phyloP scores from a whole-genome alignment of 2,329 filamentous ascomycete genomes.

The Aspergillus eucalypticola region DNA sequence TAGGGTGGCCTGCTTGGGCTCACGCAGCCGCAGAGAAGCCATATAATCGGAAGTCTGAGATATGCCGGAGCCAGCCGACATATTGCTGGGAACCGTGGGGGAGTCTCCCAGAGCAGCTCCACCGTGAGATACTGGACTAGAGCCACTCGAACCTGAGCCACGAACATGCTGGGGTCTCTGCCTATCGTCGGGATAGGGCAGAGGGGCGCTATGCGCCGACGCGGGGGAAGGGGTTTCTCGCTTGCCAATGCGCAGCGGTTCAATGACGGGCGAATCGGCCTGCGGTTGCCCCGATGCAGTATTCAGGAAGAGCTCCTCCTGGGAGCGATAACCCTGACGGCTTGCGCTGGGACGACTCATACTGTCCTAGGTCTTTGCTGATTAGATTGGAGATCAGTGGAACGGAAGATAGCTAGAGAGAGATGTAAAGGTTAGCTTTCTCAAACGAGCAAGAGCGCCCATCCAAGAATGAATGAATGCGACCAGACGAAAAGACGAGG shows the following conservation, averaged over 20 bases:
- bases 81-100: conserved; percentile 23
- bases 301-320: conserved; percentile 75
- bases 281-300: conserved; percentile 33
- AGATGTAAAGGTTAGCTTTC: neutral
- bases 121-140: conserved; percentile 28
- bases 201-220: conserved; percentile 52
- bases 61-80: conserved; percentile 30
- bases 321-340: conserved; percentile 68
- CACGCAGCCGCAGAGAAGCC: conserved; percentile 42
- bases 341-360: conserved; percentile 49
- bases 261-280: conserved; percentile 73
- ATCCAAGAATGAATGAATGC: neutral
- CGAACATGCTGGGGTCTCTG: conserved; percentile 39
- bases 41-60: conserved; percentile 41
- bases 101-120: conserved; percentile 25
- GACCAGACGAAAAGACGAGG: neutral
- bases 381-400: neutral
- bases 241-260: conserved; percentile 83
- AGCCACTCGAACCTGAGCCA: conserved; percentile 31
- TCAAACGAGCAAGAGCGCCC: neutral
- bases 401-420: neutral
- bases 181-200: conserved; percentile 73
- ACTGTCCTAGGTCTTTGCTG: conserved; percentile 11
- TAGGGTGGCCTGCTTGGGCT: conserved; percentile 61
- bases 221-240: conserved; percentile 65